These are phyloP conservation scores for Mycena pura DNA, from an alignment of 768 basidiomycete species.

Conservation along the genomic window DNA sequence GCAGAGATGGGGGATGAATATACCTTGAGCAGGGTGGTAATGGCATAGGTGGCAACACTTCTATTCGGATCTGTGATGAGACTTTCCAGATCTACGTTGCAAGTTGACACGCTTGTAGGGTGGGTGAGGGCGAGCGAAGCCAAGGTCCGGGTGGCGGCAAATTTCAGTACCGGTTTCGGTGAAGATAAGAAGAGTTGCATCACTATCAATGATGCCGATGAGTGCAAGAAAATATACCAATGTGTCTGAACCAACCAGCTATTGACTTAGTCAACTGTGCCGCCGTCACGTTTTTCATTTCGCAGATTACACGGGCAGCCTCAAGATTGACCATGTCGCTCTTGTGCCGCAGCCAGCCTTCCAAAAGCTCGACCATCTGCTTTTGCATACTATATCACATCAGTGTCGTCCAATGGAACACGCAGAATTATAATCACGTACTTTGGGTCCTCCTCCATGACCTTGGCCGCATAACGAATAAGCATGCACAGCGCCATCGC, in stretches of 20 bases:
- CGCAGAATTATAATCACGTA: constrained; percentile 48
- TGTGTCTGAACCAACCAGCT: constrained; percentile 68
- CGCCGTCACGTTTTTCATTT: constrained; percentile 85
- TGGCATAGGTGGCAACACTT: constrained; percentile 97
- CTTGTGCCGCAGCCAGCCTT: constrained; percentile 96
- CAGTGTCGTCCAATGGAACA: too few species aligned
- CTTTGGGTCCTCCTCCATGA: constrained; percentile 99
- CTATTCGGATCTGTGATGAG: constrained; percentile 95
- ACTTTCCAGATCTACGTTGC: constrained; percentile 96
- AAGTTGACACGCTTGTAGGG: constrained; percentile 84
- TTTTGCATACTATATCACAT: constrained; percentile 71
- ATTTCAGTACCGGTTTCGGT: constrained; percentile 93
- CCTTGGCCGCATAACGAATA: constrained; percentile 97
- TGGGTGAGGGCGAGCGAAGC: constrained; percentile 87
- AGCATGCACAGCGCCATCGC: constrained; percentile 99
- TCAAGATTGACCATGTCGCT: constrained; percentile 99
- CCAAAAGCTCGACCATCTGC: constrained; percentile 92
- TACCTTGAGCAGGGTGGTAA: constrained; percentile 96
- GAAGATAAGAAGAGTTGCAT: constrained; percentile 96
- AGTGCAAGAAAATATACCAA: constrained; percentile 3
- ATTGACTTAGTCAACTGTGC: constrained; percentile 87
- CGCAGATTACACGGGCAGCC: constrained; percentile 96
- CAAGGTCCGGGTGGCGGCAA: constrained; percentile 95
- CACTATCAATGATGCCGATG: constrained; percentile 57
- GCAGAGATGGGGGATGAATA: constrained; percentile 13